Evolutionary conservation across 2,329 filamentous ascomycete species (phyloP).

Genomic region (Cercospora brassicicola): DNA sequence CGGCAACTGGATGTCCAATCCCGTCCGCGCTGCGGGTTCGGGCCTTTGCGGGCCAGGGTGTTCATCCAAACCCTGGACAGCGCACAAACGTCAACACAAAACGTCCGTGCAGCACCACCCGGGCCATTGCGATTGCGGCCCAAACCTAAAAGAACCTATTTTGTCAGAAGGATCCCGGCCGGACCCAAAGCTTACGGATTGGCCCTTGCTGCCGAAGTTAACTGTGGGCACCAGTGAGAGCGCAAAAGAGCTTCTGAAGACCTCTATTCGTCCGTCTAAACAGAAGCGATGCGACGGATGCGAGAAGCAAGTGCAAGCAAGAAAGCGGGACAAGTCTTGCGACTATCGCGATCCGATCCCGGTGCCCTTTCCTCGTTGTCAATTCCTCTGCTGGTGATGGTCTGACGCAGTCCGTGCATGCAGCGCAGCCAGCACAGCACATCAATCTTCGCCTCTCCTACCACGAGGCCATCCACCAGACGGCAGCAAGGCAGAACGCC

Average conservation of each 20-base stretch:
- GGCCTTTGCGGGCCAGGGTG: slow-evolving; percentile 19
- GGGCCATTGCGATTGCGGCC: slow-evolving; percentile 22
- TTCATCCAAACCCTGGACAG: not conserved
- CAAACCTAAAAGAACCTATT: slow-evolving; percentile 25
- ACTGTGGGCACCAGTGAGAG: slow-evolving; percentile 24
- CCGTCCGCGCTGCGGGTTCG: slow-evolving; percentile 20
- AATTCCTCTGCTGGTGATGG: slow-evolving; percentile 7
- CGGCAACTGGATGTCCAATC: slow-evolving; percentile 19
- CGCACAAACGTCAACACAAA: not conserved
- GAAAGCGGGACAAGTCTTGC: not conserved
- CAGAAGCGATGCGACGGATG: not conserved
- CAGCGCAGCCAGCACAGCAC: not conserved
- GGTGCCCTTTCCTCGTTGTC: not conserved
- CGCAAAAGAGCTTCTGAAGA: slow-evolving; percentile 12
- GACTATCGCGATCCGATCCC: slow-evolving; percentile 6
- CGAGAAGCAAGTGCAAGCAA: not conserved
- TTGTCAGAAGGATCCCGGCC: not conserved
- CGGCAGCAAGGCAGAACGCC: not conserved
- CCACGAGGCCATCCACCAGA: not conserved
- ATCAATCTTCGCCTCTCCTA: not conserved
- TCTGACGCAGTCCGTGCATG: slow-evolving; percentile 8
- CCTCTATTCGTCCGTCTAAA: slow-evolving; percentile 18
- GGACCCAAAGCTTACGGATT: slow-evolving; percentile 13
- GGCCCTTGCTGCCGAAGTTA: slow-evolving; percentile 22
- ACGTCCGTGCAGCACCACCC: slow-evolving; percentile 16